Percentiles rank a stretch among this genome's conserved stretches.
Evolutionary conservation across 768 basidiomycete genomes (phyloP).

Genomic region (Strobilomyces dryophilus): DNA sequence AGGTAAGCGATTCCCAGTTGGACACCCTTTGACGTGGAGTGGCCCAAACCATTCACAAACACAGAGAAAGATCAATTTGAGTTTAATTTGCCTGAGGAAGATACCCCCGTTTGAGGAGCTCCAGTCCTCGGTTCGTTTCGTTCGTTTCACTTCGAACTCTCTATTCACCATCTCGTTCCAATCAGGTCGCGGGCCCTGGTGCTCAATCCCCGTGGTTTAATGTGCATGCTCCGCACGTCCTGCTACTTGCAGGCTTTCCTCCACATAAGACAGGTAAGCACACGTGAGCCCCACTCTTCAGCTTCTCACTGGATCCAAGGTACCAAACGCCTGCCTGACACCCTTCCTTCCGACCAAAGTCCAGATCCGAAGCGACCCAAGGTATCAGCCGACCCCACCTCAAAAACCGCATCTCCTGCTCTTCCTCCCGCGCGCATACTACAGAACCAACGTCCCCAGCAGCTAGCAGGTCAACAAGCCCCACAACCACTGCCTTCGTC

Average conservation of each 20-base stretch:
- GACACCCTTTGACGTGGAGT: neutral
- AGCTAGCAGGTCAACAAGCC: constrained; percentile 14
- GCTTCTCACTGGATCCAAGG: constrained; percentile 20
- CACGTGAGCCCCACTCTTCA: neutral
- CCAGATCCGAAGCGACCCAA: constrained; percentile 46
- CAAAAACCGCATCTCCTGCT: constrained; percentile 20
- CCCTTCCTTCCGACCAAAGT: constrained; percentile 28
- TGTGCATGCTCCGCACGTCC: constrained; percentile 40
- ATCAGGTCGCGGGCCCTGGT: constrained; percentile 33
- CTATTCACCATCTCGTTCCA: neutral
- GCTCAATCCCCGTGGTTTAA: constrained; percentile 54
- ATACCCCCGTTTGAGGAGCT: constrained; percentile 50
- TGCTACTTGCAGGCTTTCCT: constrained; percentile 47
- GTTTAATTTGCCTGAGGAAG: constrained; percentile 43
- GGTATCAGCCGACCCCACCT: constrained; percentile 12
- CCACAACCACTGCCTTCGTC: constrained; percentile 15
- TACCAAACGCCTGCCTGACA: constrained; percentile 45
- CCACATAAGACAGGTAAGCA: constrained; percentile 32
- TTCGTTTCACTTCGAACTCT: neutral
- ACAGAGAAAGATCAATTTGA: constrained; percentile 60
- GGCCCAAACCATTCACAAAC: constrained; percentile 32
- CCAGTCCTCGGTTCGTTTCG: constrained; percentile 42
- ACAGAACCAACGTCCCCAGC: constrained; percentile 21
- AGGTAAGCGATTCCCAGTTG: constrained; percentile 35
- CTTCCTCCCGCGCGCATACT: constrained; percentile 21